Evolutionary conservation across 805 yeast genomes (phyloP).

Genomic region (Tetrapisispora fleetii): DNA sequence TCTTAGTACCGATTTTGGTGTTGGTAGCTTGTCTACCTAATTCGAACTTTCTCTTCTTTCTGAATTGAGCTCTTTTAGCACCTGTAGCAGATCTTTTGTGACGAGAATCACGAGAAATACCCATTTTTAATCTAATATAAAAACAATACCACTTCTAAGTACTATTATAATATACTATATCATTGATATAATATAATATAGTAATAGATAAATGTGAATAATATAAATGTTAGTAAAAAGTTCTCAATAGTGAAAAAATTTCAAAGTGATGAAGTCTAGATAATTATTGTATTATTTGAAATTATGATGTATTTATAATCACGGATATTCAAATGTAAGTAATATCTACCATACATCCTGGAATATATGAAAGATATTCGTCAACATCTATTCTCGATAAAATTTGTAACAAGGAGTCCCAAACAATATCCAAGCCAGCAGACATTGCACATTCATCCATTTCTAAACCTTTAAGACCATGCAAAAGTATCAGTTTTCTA

Average conservation of each 20-base stretch:
- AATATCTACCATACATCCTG: too few species aligned
- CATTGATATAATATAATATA: neutral
- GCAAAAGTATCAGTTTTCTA: too few species aligned
- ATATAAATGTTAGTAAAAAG: constrained; percentile 1
- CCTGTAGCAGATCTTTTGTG: constrained; percentile 99
- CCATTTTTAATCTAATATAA: constrained; percentile 52
- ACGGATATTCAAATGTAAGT: too few species aligned
- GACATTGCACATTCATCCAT: too few species aligned
- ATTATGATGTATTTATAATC: neutral
- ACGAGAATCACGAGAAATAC: constrained; percentile 99
- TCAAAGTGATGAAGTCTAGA: neutral
- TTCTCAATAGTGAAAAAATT: neutral
- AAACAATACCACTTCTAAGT: neutral
- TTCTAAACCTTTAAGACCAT: too few species aligned
- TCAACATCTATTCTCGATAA: too few species aligned
- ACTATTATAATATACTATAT: neutral
- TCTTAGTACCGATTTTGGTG: constrained; percentile 98
- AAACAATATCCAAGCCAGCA: too few species aligned
- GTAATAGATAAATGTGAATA: neutral
- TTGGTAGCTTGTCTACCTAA: constrained; percentile 99
- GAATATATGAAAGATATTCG: too few species aligned
- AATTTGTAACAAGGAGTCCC: too few species aligned
- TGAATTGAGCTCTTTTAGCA: constrained; percentile 99
- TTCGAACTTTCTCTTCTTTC: constrained; percentile 99
- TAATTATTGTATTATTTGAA: neutral